Evolutionary conservation across 805 yeast genomes (phyloP), one percentile per base, ranked within the genome.

Genomic region (Starmerella sirachaensis): DNA sequence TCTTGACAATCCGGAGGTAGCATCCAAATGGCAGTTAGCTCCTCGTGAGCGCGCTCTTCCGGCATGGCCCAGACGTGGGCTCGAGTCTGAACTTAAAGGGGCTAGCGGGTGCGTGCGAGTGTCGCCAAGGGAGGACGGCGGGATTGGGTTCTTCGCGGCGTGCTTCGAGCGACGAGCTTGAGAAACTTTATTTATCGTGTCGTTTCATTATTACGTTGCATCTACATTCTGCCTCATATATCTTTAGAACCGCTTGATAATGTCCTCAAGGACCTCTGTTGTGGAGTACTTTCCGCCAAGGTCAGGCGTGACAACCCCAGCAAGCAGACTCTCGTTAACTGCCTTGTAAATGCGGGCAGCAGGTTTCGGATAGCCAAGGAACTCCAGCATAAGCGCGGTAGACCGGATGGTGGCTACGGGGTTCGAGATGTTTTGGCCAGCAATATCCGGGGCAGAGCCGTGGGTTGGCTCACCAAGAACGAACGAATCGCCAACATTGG

Each of bases 391-490:
- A 59, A 91, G 70, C 40, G 97, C 98, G 42, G 96, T 78, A 21
- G 98, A 91, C 66, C 98, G 78, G 59, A 91, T 88, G 35, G 98
- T 91, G 40, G 98, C 98, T 55, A 91, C 77, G 49, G 98, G 98
- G 72, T 88, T 88, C 31, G 50, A 40, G 53, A 84, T 82, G 54
- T 91, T 91, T 62, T 72, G 77, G 53, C 98, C 98, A 59, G 86
- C 94, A 50, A 91, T 91, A 61, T 91, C 98, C 40, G 98, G 98
- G 38, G 98, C 98, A 40, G 94, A 82, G 45, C 98, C 98, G 65
- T 91, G 98, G 59, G 96, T 86, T 58, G 98, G 98, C 66, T 91
- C 98, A 60, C 98, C 98, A 58, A 91, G 84, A 47, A 93, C 96
- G 58, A 91, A 88, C 59, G 70, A 64, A 58, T 85, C 94, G 55